Evolutionary conservation across 2,329 filamentous ascomycete genomes (phyloP), one percentile per base, ranked within the genome.

Genomic region (Metarhizium robertsii): DNA sequence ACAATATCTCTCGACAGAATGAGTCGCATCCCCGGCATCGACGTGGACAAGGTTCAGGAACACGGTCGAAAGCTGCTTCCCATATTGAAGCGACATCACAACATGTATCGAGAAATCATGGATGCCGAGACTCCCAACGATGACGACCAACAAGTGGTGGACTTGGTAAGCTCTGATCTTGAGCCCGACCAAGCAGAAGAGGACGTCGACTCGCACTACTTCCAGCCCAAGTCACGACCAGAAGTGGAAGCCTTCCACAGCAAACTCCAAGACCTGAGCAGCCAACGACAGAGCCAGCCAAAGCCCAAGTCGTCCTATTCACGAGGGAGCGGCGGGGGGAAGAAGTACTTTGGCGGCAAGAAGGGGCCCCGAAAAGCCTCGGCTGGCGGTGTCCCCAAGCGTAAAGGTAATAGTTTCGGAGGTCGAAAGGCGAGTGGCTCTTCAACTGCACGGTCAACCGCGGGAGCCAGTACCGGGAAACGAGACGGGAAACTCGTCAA

Each of bases 1-100:
- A 88, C 87, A 1, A 76, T 73, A 7, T 81, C 75, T 8, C 63
- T 82, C 10, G 77, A 80, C 16, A 73, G 83, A 56, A 87, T 94
- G 83, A 72, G 71, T 36, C 68, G 69, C 8, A 87, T 92, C 51
- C 77, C 77, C 0, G 80, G 79, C 10, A 85, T 92, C 56, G 78
- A 86, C 54, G 60, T 66, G 1, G 80, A 83, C 30, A 86, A 83
- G 64, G 85, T 90, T 29, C 66, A 75, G 48, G 73, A 74, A 2
- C 83, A 85, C 64, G 88, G 88, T 7, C 71, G 69, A 38, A 76
- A 74, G 53, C 83, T 92, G 59, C 66, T 88, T 42, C 73, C 76
- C 1, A 67, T 90, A 5, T 72, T 91, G 50, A 71, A 73, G 53
- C 69, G 71, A 14, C 77, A 75, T 59, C 69, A 77, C 34, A 57